phyloP scores from a whole-genome alignment of 371 early-diverging fungal species.

The Dinochytrium kinnereticum region DNA sequence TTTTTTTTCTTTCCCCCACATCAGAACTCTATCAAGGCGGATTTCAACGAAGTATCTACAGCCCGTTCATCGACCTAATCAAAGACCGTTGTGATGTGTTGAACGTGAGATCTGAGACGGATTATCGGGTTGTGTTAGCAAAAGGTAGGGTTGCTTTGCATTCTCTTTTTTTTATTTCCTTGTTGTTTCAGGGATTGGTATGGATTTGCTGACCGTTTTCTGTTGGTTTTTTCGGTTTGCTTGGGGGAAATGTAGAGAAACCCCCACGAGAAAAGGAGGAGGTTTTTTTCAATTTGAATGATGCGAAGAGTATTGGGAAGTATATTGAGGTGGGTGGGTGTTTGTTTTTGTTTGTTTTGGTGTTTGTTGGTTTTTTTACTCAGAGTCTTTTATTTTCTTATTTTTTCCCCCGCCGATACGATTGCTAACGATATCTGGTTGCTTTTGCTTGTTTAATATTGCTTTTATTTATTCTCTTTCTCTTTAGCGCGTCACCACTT shows the following conservation, averaged over 20 bases:
- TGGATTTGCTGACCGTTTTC: no score
- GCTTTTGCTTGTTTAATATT: neutral
- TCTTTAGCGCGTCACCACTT: neutral
- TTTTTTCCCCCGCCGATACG: no score
- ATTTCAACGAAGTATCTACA: constrained; percentile 27
- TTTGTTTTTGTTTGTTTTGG: no score
- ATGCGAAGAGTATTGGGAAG: neutral
- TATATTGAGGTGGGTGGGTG: neutral
- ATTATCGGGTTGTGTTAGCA: constrained; percentile 27
- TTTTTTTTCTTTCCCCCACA: neutral
- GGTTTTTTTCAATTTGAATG: neutral
- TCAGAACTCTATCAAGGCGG: constrained; percentile 43
- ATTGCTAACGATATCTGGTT: constrained; percentile 8
- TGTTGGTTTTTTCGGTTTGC: no score
- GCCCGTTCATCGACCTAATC: constrained; percentile 33
- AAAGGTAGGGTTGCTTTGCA: constrained; percentile 13
- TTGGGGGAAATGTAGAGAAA: no score
- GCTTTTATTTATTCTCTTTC: neutral
- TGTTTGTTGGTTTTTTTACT: neutral
- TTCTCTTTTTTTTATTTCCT: neutral
- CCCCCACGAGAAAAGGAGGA: no score
- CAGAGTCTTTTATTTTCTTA: no score
- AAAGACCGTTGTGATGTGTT: constrained; percentile 26
- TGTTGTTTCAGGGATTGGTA: neutral
- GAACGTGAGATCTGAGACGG: constrained; percentile 19